A percentile compares a stretch with the other conserved stretches of the same genome.
phyloP scores from a whole-genome alignment of 2,329 filamentous ascomycete genomes.

The Pseudocercospora macadamiae region DNA sequence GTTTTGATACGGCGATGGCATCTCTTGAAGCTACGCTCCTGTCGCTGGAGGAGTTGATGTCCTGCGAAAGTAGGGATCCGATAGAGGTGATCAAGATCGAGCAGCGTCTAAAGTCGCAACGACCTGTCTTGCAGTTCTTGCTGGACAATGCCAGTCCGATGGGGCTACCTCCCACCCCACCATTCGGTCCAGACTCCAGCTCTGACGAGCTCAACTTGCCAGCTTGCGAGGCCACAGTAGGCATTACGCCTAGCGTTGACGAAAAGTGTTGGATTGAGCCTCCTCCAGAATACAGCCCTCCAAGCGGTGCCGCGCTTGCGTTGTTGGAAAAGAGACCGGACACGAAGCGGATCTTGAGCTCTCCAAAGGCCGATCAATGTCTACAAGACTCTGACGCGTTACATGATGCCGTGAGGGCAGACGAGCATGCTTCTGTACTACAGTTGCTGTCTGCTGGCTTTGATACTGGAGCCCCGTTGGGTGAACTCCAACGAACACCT shows the following conservation, averaged over 20 bases:
- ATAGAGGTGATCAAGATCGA: slow-evolving; percentile 11
- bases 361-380: slow-evolving; percentile 16
- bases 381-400: slow-evolving; percentile 24
- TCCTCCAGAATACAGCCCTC: slow-evolving; percentile 35
- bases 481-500: slow-evolving; percentile 33
- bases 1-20: slow-evolving; percentile 19
- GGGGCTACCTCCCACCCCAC: slow-evolving; percentile 25
- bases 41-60: not conserved
- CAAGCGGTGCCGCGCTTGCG: slow-evolving; percentile 7
- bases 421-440: slow-evolving; percentile 25
- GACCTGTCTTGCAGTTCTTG: slow-evolving; percentile 26
- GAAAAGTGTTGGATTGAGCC: slow-evolving; percentile 33
- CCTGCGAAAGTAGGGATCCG: not conserved
- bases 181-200: slow-evolving; percentile 10
- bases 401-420: slow-evolving; percentile 28
- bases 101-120: slow-evolving; percentile 28
- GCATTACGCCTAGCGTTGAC: slow-evolving; percentile 29
- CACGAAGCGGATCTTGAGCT: slow-evolving; percentile 9
- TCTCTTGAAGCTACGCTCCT: slow-evolving; percentile 13
- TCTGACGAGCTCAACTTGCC: not conserved
- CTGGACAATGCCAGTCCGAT: slow-evolving; percentile 4
- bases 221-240: slow-evolving; percentile 17
- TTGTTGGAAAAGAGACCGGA: slow-evolving; percentile 23
- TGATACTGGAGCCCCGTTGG: slow-evolving; percentile 23
- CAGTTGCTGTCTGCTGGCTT: slow-evolving; percentile 25